A percentile compares a stretch with the other conserved stretches of the same genome.
phyloP scores from a whole-genome alignment of 768 basidiomycete species.

The Mrakia frigida region DNA sequence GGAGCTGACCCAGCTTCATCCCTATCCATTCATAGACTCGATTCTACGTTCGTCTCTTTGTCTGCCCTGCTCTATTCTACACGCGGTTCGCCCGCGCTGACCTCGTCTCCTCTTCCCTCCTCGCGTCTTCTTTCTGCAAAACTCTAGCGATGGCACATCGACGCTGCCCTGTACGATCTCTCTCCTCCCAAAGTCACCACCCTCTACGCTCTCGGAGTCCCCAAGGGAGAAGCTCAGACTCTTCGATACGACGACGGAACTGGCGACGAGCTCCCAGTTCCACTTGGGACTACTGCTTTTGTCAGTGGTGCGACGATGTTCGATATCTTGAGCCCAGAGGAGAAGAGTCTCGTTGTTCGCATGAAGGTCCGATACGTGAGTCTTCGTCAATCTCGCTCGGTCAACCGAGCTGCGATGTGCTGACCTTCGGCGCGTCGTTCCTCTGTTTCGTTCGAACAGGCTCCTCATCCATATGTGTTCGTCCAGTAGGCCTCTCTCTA shows the following conservation, averaged over 20 bases:
- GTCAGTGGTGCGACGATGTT: constrained; percentile 73
- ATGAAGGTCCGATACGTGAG: constrained; percentile 64
- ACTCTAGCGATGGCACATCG: constrained; percentile 57
- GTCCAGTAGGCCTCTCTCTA: not conserved
- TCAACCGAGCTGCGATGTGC: no score
- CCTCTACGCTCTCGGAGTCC: constrained; percentile 70
- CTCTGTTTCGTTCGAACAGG: not conserved
- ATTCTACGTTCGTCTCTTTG: not conserved
- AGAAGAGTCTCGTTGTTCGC: constrained; percentile 76
- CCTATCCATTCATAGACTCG: constrained; percentile 11
- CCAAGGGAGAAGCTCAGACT: constrained; percentile 58
- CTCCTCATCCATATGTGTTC: constrained; percentile 22
- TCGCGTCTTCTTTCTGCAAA: no score
- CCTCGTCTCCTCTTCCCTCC: no score
- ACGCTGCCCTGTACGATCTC: constrained; percentile 52
- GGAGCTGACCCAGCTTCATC: not conserved
- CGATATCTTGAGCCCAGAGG: constrained; percentile 61
- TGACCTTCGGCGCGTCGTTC: not conserved
- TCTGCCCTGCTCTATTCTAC: no score
- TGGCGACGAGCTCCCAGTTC: constrained; percentile 72
- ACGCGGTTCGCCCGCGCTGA: no score
- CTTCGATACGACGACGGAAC: constrained; percentile 69
- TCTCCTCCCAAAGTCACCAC: constrained; percentile 70
- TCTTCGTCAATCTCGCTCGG: not conserved
- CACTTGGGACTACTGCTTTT: constrained; percentile 79